Evolutionary conservation across 148 eudicot genomes (phyloP).

Genomic region (Silene latifolia): DNA sequence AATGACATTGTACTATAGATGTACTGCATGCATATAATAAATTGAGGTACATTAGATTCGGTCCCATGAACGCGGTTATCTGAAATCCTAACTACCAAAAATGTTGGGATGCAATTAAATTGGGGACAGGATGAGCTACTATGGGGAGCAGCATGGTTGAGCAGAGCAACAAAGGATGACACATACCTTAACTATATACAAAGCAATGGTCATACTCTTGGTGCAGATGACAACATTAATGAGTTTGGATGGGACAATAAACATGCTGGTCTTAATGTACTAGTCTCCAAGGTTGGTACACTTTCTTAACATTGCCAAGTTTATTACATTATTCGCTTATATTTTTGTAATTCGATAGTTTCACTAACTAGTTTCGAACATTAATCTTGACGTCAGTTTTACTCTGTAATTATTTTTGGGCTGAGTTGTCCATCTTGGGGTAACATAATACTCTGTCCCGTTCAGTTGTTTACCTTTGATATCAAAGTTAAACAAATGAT

Average conservation of each 20-base stretch:
- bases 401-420: too few relatives aligned
- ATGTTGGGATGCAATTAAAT: conserved; percentile 15
- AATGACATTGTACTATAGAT: background rate
- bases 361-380: too few relatives aligned
- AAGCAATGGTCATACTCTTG: conserved; percentile 75
- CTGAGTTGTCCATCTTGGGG: too few relatives aligned
- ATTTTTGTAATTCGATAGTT: too few relatives aligned
- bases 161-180: conserved; percentile 65
- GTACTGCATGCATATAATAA: too few relatives aligned
- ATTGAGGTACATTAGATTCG: background rate
- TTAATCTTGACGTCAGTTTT: too few relatives aligned
- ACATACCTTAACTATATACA: conserved; percentile 63
- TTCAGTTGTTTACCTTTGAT: too few relatives aligned
- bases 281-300: conserved; percentile 71
- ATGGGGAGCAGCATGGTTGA: conserved; percentile 98
- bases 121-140: conserved; percentile 74
- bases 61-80: too few relatives aligned
- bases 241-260: conserved; percentile 99
- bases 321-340: too few relatives aligned
- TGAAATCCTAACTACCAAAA: background rate
- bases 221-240: conserved; percentile 76
- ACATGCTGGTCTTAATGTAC: conserved; percentile 93
- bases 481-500: too few relatives aligned
- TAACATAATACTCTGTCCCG: too few relatives aligned
- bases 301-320: background rate